These are phyloP conservation scores for Apiospora pterosperma DNA, from an alignment of 2,329 filamentous ascomycete genomes.

Conservation along the genomic window DNA sequence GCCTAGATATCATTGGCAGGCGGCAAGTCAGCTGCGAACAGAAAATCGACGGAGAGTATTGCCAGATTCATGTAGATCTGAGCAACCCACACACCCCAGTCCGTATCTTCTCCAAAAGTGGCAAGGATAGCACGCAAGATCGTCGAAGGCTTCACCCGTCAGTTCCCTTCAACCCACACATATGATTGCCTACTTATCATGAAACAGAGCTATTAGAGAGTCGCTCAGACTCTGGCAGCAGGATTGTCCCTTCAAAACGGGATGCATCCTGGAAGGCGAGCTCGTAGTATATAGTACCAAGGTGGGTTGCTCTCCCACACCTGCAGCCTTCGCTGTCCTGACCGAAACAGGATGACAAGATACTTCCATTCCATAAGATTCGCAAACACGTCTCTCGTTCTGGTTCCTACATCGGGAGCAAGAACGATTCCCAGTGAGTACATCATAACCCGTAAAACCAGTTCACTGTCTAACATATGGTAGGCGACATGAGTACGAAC, in stretches of 20 bases:
- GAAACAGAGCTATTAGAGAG: slow-evolving; percentile 52
- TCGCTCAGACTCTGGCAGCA: slow-evolving; percentile 60
- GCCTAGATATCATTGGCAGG: slow-evolving; percentile 58
- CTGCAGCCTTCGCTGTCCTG: slow-evolving; percentile 15
- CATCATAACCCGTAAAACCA: background rate
- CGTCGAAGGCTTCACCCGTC: slow-evolving; percentile 56
- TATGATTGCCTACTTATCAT: background rate
- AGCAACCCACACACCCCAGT: slow-evolving; percentile 50
- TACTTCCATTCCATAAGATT: slow-evolving; percentile 78
- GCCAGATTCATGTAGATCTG: slow-evolving; percentile 79
- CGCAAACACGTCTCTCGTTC: slow-evolving; percentile 75
- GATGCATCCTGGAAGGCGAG: slow-evolving; percentile 82
- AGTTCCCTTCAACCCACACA: slow-evolving; percentile 12
- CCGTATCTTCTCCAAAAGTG: slow-evolving; percentile 88
- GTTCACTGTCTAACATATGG: slow-evolving; percentile 13
- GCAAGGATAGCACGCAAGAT: slow-evolving; percentile 81
- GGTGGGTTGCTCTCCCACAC: slow-evolving; percentile 26
- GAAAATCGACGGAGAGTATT: slow-evolving; percentile 88
- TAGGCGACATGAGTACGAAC: slow-evolving; percentile 48
- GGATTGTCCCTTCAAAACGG: slow-evolving; percentile 55
- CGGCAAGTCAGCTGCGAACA: slow-evolving; percentile 70
- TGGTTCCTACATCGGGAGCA: slow-evolving; percentile 64
- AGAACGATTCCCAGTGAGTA: slow-evolving; percentile 64
- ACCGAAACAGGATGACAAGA: slow-evolving; percentile 45
- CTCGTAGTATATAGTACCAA: slow-evolving; percentile 72